A percentile compares a stretch with the other conserved stretches of the same genome.
Conservation (phyloP, 2,329 filamentous ascomycete genomes). For the Xylariaceae sp. region DNA sequence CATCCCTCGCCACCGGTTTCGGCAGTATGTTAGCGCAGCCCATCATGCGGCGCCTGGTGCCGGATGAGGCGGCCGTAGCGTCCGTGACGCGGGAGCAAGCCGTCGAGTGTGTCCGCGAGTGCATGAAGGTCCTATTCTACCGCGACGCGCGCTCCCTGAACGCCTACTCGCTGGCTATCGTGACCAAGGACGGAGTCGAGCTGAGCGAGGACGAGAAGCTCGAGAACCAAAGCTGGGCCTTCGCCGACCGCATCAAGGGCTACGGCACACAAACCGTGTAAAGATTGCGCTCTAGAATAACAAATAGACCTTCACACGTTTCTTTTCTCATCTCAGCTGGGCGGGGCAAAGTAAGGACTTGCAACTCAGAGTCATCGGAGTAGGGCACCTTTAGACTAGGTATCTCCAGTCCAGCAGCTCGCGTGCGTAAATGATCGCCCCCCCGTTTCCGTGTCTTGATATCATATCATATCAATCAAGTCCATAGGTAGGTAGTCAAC, state of each 20-base stretch:
- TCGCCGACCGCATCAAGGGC: constrained; percentile 89
- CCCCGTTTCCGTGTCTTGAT: no score
- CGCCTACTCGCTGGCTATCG: constrained; percentile 82
- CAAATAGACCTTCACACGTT: background rate
- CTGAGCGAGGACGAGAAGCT: constrained; percentile 80
- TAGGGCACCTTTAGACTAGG: no score
- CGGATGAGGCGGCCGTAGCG: constrained; percentile 74
- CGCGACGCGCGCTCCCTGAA: constrained; percentile 90
- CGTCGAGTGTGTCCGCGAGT: constrained; percentile 77
- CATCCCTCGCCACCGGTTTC: constrained; percentile 88
- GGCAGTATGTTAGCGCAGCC: constrained; percentile 90
- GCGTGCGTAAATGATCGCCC: no score
- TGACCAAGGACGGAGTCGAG: constrained; percentile 85
- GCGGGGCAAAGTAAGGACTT: no score
- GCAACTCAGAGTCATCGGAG: no score
- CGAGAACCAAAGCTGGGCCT: constrained; percentile 96
- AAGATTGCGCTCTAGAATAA: background rate
- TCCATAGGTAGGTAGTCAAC: no score
- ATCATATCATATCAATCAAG: no score
- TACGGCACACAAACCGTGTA: constrained; percentile 81
- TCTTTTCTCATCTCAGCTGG: background rate
- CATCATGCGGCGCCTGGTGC: constrained; percentile 77
- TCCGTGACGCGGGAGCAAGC: constrained; percentile 73
- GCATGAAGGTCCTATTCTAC: constrained; percentile 98
- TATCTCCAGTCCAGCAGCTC: no score